Base-by-base conservation (phyloP, 1,139 yeast species). In the Candida sojae region DNA sequence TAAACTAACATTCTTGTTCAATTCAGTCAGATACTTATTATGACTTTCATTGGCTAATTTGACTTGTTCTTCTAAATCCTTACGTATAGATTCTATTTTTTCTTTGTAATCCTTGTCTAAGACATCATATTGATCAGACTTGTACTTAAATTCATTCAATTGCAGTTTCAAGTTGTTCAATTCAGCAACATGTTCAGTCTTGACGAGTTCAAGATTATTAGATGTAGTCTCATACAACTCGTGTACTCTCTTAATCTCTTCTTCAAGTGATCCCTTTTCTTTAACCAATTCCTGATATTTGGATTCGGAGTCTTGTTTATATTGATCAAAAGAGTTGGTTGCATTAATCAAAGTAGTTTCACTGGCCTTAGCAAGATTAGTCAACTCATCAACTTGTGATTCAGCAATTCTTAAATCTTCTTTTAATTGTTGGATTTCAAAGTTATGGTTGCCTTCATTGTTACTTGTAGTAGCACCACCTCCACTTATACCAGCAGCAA, bases 1-100 rank as follows among this genome's bases (percentile, higher is more conserved):
- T 8, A 84, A 75, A n/a, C 76, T 75, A 10, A 84, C 83, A 53
- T 81, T 83, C 57, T 82, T 82, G 43, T 72, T 72, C 39, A 81
- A 69, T 57, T 84, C 91, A 42, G 69, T 68, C 49, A 84, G 84
- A 55, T 83, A 84, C 55, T 80, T 83, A 45, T 65, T 63, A 58
- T 83, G 87, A 32, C 73, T 69, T 9, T 74, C 80, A 42, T 70
- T 63, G 2, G 83, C 79, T 45, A 78, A 61, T 30, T 75, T 68
- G 1, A 74, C 71, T 57, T 85, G 89, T 32, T 71, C 67, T 32
- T 73, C 71, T 49, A 86, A 66, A 50, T 87, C 89, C 2, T 57
- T 53, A 29, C 60, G 61, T 13, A 73, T 49, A 2, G 70, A 56
- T 2, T 57, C 49, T 13, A 75, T 48, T 50, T 68, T 70, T n/a